Evolutionary conservation across 441 rosid genomes (phyloP).

Genomic region (Erysimum cheiri): DNA sequence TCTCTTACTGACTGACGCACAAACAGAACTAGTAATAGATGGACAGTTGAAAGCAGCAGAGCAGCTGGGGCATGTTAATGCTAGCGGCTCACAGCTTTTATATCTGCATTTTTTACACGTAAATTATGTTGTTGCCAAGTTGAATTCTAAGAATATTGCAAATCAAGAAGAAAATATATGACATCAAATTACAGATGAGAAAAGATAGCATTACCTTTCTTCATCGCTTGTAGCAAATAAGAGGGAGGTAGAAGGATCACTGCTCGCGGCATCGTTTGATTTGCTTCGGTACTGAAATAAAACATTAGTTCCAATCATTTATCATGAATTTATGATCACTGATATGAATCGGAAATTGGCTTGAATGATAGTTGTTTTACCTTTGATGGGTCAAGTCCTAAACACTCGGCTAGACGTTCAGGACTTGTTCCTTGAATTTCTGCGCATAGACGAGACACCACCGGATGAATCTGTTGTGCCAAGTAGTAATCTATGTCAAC

Average conservation of each 20-base stretch:
- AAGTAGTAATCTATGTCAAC: slow-evolving; percentile 94
- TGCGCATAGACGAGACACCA: slow-evolving; percentile 91
- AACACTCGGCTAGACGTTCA: slow-evolving; percentile 91
- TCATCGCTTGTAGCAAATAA: slow-evolving; percentile 70
- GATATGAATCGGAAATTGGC: slow-evolving; percentile 28
- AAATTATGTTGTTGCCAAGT: slow-evolving; percentile 7
- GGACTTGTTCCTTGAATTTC: slow-evolving; percentile 98
- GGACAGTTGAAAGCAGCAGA: slow-evolving; percentile 78
- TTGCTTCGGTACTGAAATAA: slow-evolving; percentile 70
- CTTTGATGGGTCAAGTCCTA: slow-evolving; percentile 97
- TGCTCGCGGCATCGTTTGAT: slow-evolving; percentile 54
- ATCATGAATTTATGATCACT: slow-evolving; percentile 23
- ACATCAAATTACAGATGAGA: slow-evolving; percentile 5
- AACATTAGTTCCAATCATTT: slow-evolving; percentile 30
- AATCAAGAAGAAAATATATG: slow-evolving; percentile 8
- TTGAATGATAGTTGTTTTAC: slow-evolving; percentile 50
- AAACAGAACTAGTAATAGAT: slow-evolving; percentile 63
- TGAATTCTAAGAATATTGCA: neutral
- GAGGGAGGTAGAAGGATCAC: slow-evolving; percentile 64
- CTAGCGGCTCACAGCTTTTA: slow-evolving; percentile 74
- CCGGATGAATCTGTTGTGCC: slow-evolving; percentile 99
- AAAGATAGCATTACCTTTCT: slow-evolving; percentile 66
- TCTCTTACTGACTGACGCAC: slow-evolving; percentile 45
- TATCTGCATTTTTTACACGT: slow-evolving; percentile 58
- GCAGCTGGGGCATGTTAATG: slow-evolving; percentile 88